A percentile compares a stretch with the other conserved stretches of the same genome.
Evolutionary conservation across 148 eudicot species (phyloP).

Genomic region (Nepenthes mirabilis): DNA sequence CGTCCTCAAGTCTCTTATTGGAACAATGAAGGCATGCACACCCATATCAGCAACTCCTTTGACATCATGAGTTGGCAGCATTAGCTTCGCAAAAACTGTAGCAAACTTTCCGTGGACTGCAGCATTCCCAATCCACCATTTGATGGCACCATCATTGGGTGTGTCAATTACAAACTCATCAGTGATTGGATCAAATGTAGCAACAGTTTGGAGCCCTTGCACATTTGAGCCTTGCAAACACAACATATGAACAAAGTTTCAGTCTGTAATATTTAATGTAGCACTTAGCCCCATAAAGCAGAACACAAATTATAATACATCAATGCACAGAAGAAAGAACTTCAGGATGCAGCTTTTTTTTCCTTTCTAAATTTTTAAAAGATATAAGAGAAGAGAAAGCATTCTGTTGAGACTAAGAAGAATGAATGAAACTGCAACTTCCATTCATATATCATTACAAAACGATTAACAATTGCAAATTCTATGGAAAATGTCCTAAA

Average conservation of each 20-base stretch:
- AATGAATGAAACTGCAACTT: too few relatives aligned
- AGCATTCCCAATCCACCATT: conserved; percentile 99
- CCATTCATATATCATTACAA: too few relatives aligned
- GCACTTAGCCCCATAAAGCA: neutral
- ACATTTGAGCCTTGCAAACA: conserved; percentile 70
- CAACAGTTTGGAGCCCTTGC: conserved; percentile 80
- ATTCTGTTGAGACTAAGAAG: too few relatives aligned
- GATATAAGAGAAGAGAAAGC: too few relatives aligned
- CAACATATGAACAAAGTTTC: conserved; percentile 1
- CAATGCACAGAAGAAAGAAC: too few relatives aligned
- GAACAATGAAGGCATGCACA: conserved; percentile 91
- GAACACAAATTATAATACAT: too few relatives aligned
- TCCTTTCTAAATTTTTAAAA: too few relatives aligned
- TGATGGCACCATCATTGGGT: conserved; percentile 84
- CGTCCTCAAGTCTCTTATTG: conserved; percentile 70
- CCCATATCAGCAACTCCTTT: conserved; percentile 84
- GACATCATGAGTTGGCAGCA: conserved; percentile 63
- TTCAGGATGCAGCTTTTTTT: too few relatives aligned
- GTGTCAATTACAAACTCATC: conserved; percentile 85
- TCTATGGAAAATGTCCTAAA: too few relatives aligned
- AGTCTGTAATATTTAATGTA: neutral
- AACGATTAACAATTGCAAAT: too few relatives aligned
- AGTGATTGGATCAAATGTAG: conserved; percentile 67
- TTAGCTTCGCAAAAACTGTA: conserved; percentile 76
- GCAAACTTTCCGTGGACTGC: conserved; percentile 95